Percentiles rank a stretch among this genome's conserved stretches.
phyloP scores from a whole-genome alignment of 352 stramenopile genomes.

The Pilasporangium apinafurcum region DNA sequence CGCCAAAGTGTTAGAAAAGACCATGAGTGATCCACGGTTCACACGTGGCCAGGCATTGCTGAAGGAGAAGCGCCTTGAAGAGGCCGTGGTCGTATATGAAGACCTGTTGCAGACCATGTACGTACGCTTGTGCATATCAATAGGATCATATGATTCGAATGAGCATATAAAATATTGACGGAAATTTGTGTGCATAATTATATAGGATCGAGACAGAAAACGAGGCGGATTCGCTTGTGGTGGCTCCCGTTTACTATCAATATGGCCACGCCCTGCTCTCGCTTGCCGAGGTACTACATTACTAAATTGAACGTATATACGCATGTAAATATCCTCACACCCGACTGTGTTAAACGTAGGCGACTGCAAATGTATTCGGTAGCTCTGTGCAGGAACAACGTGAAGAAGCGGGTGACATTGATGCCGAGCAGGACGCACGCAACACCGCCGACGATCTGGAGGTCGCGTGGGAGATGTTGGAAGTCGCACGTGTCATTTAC shows the following conservation, averaged over 20 bases:
- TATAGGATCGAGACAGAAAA: slow-evolving; percentile 61
- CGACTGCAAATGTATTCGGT: slow-evolving; percentile 53
- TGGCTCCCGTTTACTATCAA: slow-evolving; percentile 77
- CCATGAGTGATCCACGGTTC: slow-evolving; percentile 68
- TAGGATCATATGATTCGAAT: not conserved
- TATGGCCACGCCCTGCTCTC: slow-evolving; percentile 78
- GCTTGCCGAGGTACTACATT: slow-evolving; percentile 39
- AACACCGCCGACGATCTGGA: slow-evolving; percentile 69
- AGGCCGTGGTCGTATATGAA: slow-evolving; percentile 67
- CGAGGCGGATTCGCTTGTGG: slow-evolving; percentile 51
- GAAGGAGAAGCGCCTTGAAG: slow-evolving; percentile 78
- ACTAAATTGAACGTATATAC: slow-evolving; percentile 2
- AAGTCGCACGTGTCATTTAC: slow-evolving; percentile 80
- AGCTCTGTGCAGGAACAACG: slow-evolving; percentile 16
- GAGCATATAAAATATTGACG: not conserved
- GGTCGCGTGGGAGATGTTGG: slow-evolving; percentile 83
- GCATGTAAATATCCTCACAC: not conserved
- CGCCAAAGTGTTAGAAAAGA: slow-evolving; percentile 38
- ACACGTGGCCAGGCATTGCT: slow-evolving; percentile 56
- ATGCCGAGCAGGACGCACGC: slow-evolving; percentile 52
- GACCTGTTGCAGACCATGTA: slow-evolving; percentile 80
- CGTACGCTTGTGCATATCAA: not conserved
- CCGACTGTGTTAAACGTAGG: slow-evolving; percentile 3
- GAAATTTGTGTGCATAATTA: not conserved
- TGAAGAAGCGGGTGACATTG: slow-evolving; percentile 12